Conservation (phyloP, 768 basidiomycete species). For the Naematelia aurantialba region DNA sequence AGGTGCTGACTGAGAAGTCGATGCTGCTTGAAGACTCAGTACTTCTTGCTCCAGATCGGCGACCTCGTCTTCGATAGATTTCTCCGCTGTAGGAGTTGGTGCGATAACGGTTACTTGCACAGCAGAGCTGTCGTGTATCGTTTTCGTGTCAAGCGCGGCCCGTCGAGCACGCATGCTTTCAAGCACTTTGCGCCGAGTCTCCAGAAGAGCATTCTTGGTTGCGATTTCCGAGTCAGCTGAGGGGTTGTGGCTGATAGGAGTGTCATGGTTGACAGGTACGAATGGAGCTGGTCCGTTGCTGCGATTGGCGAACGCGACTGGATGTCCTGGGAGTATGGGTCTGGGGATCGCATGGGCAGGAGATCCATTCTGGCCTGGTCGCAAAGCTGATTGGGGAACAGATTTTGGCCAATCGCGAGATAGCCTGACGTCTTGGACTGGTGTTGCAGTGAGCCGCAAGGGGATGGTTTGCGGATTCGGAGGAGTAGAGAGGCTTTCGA, state of each 20-base stretch:
- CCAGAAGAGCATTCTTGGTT: constrained; percentile 23
- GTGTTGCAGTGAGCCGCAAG: neutral
- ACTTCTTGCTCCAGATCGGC: constrained; percentile 36
- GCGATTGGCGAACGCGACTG: too few relatives aligned
- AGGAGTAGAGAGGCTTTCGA: neutral
- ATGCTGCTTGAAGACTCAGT: constrained; percentile 5
- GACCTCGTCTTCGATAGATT: constrained; percentile 36
- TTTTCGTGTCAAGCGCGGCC: constrained; percentile 8
- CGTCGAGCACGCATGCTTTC: constrained; percentile 33
- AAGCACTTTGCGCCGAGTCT: constrained; percentile 27
- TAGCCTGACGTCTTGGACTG: neutral
- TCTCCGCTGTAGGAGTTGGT: constrained; percentile 1
- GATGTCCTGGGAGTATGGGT: too few relatives aligned
- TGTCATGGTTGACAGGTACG: too few relatives aligned
- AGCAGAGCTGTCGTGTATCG: neutral
- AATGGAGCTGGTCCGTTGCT: too few relatives aligned
- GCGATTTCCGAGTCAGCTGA: constrained; percentile 8
- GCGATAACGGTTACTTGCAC: neutral
- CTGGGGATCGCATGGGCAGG: too few relatives aligned
- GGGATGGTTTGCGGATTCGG: neutral
- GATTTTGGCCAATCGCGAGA: neutral
- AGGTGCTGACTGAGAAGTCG: constrained; percentile 10
- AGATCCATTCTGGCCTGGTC: neutral
- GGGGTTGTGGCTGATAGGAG: too few relatives aligned
- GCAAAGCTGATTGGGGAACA: neutral